These are phyloP conservation scores for Fusarium continuum DNA, from an alignment of 2,329 filamentous ascomycete species.

Conservation along the genomic window DNA sequence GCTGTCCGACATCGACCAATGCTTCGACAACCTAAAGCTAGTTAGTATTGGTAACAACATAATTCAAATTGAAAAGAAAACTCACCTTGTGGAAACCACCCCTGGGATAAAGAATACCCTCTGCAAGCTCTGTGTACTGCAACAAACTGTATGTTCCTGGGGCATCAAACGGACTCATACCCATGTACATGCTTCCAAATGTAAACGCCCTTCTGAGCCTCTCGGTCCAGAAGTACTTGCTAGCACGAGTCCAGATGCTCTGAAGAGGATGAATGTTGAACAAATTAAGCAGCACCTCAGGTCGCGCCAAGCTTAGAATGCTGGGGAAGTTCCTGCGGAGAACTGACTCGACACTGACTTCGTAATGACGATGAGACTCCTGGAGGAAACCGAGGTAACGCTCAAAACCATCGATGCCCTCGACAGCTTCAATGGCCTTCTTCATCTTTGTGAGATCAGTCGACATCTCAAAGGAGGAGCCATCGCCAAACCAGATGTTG, in stretches of 20 bases:
- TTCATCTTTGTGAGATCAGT: constrained; percentile 79
- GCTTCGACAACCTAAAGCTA: constrained; percentile 62
- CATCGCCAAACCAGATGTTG: constrained; percentile 77
- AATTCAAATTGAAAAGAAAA: rapidly evolving
- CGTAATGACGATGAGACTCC: constrained; percentile 76
- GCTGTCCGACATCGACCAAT: constrained; percentile 69
- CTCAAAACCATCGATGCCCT: constrained; percentile 75
- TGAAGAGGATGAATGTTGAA: constrained; percentile 74
- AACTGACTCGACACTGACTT: constrained; percentile 72
- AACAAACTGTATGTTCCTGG: constrained; percentile 78
- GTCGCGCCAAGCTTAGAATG: constrained; percentile 64
- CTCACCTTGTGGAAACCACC: constrained; percentile 70
- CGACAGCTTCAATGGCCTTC: constrained; percentile 74
- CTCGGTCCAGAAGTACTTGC: constrained; percentile 75
- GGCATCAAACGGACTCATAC: constrained; percentile 80
- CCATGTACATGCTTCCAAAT: constrained; percentile 85
- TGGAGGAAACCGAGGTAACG: constrained; percentile 73
- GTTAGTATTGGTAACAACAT: not conserved
- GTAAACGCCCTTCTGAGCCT: constrained; percentile 76
- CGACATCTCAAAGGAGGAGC: constrained; percentile 68
- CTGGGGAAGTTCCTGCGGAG: constrained; percentile 73
- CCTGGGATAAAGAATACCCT: constrained; percentile 79
- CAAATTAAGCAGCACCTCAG: constrained; percentile 66
- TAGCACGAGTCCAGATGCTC: constrained; percentile 72
- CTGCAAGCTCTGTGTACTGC: constrained; percentile 76